Evolutionary conservation across 371 early-diverging fungal genomes (phyloP), one percentile per base, ranked within the genome.

Genomic region (Blakeslea trispora): DNA sequence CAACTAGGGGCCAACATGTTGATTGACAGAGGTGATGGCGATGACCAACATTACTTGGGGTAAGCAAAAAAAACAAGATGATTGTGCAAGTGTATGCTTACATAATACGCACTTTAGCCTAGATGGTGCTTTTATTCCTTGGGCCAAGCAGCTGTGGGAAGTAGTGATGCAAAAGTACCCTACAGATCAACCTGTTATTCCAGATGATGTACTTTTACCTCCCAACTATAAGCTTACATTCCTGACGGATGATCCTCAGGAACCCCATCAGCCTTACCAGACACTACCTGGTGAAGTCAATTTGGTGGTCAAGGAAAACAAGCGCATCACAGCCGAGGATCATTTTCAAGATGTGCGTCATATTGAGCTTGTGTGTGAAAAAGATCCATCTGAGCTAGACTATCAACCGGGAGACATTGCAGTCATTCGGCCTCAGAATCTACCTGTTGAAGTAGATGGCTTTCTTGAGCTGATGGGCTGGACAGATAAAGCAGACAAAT

Each of bases 41-140:
- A 99, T 68, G 97, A 96, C 68, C 98, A 98, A 71, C 98, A 99
- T 69, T 91, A 90, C 63, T 71, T 94, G 50, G 99, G 99, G 83
- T 85, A 77, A 73, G 9, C n/a, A 43, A 18, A 45, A 39, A n/a
- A 3, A 24, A 17, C 1, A 14, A 24, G 1, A 13, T n/a, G 34
- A 8, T n/a, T n/a, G n/a, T n/a, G n/a, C n/a, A 5, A 40, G 11
- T 8, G 28, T 41, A 21, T 1, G 8, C 31, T 21, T 50, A 15
- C 28, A 5, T 28, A 28, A 28, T 5, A 47, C 53, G 2, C 11
- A 2, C 14, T 37, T 13, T 37, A 89, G 91, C 7, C 42, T 91
- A 17, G 95, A 96, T 59, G 95, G 94, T 18, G 88, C 85, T 23
- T 72, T 95, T 34, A 87, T 89, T 49, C 94, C 94, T 17, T 97